Evolutionary conservation across 495 filamentous ascomycete genomes (phyloP).

Genomic region (Friedmanniomyces simplex): DNA sequence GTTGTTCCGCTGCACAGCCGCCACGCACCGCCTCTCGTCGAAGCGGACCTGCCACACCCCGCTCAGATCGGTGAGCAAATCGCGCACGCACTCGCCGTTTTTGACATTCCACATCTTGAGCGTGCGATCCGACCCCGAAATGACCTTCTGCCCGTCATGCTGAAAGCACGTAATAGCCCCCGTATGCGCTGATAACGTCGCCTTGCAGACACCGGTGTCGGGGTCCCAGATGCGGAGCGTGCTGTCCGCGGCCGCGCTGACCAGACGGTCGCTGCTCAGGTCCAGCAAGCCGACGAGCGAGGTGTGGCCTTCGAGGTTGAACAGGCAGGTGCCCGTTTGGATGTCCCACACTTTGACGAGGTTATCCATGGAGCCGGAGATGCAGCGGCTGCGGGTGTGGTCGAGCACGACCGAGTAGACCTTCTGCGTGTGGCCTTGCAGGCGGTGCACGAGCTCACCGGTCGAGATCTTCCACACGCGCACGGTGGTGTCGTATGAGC

Average conservation of each 20-base stretch:
- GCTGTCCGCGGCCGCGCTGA: slow-evolving; percentile 90
- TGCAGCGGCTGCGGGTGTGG: slow-evolving; percentile 83
- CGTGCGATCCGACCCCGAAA: slow-evolving; percentile 88
- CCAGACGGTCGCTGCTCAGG: slow-evolving; percentile 73
- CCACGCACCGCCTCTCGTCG: slow-evolving; percentile 89
- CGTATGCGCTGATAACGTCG: slow-evolving; percentile 80
- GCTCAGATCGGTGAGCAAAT: slow-evolving; percentile 89
- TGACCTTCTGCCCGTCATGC: slow-evolving; percentile 92
- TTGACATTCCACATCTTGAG: slow-evolving; percentile 98
- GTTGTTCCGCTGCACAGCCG: slow-evolving; percentile 85
- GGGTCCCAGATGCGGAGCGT: slow-evolving; percentile 97
- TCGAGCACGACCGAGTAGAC: slow-evolving; percentile 97
- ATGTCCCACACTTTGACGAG: slow-evolving; percentile 97
- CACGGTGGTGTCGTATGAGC: slow-evolving; percentile 93
- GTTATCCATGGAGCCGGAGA: slow-evolving; percentile 98
- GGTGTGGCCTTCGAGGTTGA: slow-evolving; percentile 90
- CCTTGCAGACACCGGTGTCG: slow-evolving; percentile 81
- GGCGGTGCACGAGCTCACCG: slow-evolving; percentile 76
- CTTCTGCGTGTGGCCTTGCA: slow-evolving; percentile 82
- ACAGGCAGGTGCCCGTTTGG: slow-evolving; percentile 72
- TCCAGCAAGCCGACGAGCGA: slow-evolving; percentile 88
- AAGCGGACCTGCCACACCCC: slow-evolving; percentile 99
- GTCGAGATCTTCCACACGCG: slow-evolving; percentile 97
- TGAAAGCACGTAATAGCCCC: slow-evolving; percentile 99
- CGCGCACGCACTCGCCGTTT: slow-evolving; percentile 83